A percentile compares a stretch with the other conserved stretches of the same genome.
Conservation (phyloP, 441 rosid genomes). For the Pelargonium exstipulatum region DNA sequence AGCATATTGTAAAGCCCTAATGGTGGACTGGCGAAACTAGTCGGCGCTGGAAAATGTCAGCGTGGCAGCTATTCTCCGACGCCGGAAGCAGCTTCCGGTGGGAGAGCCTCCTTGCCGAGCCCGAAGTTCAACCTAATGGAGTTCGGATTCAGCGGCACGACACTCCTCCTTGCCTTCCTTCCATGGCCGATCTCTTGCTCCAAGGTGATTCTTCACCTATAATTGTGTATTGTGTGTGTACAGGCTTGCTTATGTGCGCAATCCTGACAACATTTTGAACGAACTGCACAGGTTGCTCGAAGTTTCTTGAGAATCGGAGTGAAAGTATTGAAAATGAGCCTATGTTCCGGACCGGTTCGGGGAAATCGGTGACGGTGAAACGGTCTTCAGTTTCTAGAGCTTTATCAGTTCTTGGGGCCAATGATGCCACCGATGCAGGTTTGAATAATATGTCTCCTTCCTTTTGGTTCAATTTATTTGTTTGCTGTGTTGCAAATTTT, state of each 20-base stretch:
- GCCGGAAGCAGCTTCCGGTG: constrained; percentile 47
- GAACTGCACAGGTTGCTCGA: constrained; percentile 46
- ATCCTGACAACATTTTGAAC: not conserved
- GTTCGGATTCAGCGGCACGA: constrained; percentile 19
- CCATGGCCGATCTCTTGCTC: constrained; percentile 58
- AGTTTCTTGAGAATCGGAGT: constrained; percentile 38
- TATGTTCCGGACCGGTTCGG: constrained; percentile 59
- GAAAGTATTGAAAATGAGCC: constrained; percentile 31
- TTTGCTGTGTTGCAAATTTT: not conserved
- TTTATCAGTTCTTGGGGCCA: constrained; percentile 39
- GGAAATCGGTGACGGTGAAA: constrained; percentile 51
- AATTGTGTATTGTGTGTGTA: not conserved
- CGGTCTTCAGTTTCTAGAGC: constrained; percentile 65
- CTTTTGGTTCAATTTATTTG: not conserved
- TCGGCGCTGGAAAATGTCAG: constrained; percentile 39
- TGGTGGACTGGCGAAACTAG: constrained; percentile 14
- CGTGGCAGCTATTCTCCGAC: constrained; percentile 63
- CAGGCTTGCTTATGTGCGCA: not conserved
- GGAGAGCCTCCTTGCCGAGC: constrained; percentile 34
- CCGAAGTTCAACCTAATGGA: constrained; percentile 19
- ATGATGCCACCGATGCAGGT: constrained; percentile 30
- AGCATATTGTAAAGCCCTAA: constrained; percentile 7
- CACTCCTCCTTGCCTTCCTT: constrained; percentile 38
- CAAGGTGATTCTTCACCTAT: constrained; percentile 36
- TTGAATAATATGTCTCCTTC: not conserved